Evolutionary conservation across 139 green algal species (phyloP), one percentile per base, ranked within the genome.

Genomic region (Chloropicon primus): DNA sequence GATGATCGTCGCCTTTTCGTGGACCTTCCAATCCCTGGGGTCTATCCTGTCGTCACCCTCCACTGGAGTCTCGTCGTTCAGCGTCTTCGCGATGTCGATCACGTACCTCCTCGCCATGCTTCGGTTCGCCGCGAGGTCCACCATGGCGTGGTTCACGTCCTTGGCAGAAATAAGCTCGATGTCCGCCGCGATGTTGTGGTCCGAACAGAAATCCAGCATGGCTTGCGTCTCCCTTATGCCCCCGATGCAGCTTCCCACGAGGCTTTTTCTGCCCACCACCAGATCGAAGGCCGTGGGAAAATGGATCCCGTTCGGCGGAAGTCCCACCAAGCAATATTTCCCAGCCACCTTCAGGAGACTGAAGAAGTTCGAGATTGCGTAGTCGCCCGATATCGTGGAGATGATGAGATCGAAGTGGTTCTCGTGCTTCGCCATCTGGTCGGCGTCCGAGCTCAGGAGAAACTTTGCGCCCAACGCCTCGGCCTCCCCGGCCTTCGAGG

Each of bases 141-240:
- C 74, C 27, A 88, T 41, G 22, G 82, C 86, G 75, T 88, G 80
- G 72, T 90, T 90, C 17, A 27, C 53, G 10, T 80, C 76, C 24
- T 24, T 25, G 22, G 77, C 21, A 0, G 73, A 53, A 24, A 82
- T 76, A 0, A 26, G 74, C 1, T 80, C 78, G n/a, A 81, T 24
- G 26, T 74, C 41, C 24, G 71, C 41, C 72, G 72, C 72, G 22
- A 81, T 41, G 28, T 81, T 74, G 62, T 81, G 78, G n/a, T 74
- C 29, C 24, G 27, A n/a, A 25, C 72, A 73, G 23, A 81, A 25
- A 1, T 74, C 24, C 10, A 81, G 72, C 71, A 77, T 81, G 21
- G 77, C 72, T 21, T 74, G 27, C 27, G 77, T 72, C 26, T 54
- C 24, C 1, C 17, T 26, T 1, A 74, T 62, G 24, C 71, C 71